These are phyloP conservation scores for Firmiana major DNA, from an alignment of 345 rosid species.

Conservation along the genomic window DNA sequence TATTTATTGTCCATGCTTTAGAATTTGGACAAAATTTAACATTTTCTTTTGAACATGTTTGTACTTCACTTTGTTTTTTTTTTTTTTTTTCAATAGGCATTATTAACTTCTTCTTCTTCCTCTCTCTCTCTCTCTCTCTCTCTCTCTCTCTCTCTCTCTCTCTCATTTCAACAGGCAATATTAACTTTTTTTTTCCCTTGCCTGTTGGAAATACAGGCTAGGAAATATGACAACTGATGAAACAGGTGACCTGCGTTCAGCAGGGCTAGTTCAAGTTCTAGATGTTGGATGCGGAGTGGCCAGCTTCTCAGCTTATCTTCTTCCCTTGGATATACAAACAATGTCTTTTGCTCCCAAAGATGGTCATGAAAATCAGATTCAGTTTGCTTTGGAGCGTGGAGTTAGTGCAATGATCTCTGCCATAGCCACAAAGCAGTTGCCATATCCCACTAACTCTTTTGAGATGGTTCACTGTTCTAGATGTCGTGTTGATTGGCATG, in stretches of 20 bases:
- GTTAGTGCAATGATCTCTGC: conserved; percentile 85
- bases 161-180: neutral
- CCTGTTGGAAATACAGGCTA: conserved; percentile 40
- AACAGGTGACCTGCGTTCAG: conserved; percentile 76
- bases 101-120: neutral
- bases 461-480: conserved; percentile 98
- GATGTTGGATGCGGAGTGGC: conserved; percentile 99
- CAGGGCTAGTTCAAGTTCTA: conserved; percentile 81
- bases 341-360: conserved; percentile 98
- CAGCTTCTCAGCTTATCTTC: conserved; percentile 90
- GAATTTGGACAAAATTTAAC: neutral
- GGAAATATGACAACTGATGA: conserved; percentile 76
- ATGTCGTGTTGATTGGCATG: conserved; percentile 96
- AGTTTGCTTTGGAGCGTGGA: conserved; percentile 94
- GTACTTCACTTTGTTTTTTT: neutral
- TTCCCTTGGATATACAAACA: conserved; percentile 75
- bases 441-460: conserved; percentile 83
- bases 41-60: neutral
- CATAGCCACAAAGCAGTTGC: conserved; percentile 76
- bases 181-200: neutral
- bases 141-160: neutral
- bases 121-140: too few species aligned
- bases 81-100: neutral
- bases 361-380: conserved; percentile 95
- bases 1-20: neutral